Conservation (phyloP, 768 basidiomycete species). For the Gymnopilus junonius region DNA sequence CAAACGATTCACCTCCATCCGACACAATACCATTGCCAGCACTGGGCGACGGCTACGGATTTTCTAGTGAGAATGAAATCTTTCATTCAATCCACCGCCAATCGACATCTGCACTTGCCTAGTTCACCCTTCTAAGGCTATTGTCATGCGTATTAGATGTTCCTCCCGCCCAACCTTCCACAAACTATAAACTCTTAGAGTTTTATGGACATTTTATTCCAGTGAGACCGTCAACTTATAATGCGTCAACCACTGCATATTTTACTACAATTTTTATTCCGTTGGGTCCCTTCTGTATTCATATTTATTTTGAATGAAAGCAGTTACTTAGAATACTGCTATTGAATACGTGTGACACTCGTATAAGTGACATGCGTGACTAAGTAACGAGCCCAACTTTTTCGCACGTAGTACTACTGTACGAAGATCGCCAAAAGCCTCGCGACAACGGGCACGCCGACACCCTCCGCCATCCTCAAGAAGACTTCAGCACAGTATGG, state of each 20-base stretch:
- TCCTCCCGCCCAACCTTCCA: background rate
- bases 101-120: conserved; percentile 2
- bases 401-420: conserved; percentile 38
- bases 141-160: background rate
- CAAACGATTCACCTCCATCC: conserved; percentile 37
- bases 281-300: conserved; percentile 10
- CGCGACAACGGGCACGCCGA: conserved; percentile 48
- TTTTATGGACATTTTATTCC: background rate
- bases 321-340: too few species aligned
- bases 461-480: conserved; percentile 50
- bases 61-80: conserved; percentile 2
- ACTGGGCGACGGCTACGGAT: conserved; percentile 5
- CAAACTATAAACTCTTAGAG: conserved; percentile 1
- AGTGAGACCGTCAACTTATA: background rate
- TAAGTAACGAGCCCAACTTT: conserved; percentile 22
- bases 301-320: conserved; percentile 11
- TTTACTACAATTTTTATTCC: conserved; percentile 13
- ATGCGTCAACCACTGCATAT: conserved; percentile 4
- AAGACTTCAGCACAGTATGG: conserved; percentile 49
- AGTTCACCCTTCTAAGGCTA: background rate
- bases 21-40: conserved; percentile 29
- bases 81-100: conserved; percentile 1
- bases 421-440: conserved; percentile 35
- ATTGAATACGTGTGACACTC: background rate
- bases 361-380: conserved; percentile 12